Percentiles rank a stretch among this genome's conserved stretches.
Evolutionary conservation across 2,329 filamentous ascomycete species (phyloP).

Genomic region (Claviceps africana): DNA sequence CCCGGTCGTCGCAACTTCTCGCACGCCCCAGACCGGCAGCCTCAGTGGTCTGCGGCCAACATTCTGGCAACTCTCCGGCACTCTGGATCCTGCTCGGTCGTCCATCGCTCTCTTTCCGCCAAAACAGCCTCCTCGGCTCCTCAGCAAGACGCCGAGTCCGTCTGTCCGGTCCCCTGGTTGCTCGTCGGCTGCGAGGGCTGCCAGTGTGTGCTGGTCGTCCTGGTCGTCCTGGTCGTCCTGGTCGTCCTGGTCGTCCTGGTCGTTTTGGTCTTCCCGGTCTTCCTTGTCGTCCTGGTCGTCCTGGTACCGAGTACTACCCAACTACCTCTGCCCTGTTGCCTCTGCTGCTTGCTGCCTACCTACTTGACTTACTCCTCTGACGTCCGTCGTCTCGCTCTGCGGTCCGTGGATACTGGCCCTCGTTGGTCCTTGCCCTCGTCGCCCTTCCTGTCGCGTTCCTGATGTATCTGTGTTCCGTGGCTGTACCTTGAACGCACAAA

Average conservation of each 20-base stretch:
- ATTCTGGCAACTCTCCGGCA: neutral
- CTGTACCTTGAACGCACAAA: constrained; percentile 27
- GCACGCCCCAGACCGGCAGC: neutral
- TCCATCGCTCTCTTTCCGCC: neutral
- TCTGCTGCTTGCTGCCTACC: neutral
- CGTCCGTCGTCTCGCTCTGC: constrained; percentile 11
- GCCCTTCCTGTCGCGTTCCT: constrained; percentile 20
- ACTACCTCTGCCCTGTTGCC: neutral
- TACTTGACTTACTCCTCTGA: constrained; percentile 2
- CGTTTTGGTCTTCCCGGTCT: too few relatives aligned
- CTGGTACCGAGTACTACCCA: neutral
- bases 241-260: too few relatives aligned
- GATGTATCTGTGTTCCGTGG: constrained; percentile 20
- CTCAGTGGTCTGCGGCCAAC: neutral
- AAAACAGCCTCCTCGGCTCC: neutral
- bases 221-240: too few relatives aligned
- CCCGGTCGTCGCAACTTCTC: neutral
- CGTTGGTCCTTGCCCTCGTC: constrained; percentile 23
- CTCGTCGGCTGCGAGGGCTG: neutral
- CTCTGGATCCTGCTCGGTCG: neutral
- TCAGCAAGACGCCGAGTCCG: neutral
- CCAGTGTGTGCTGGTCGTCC: too few relatives aligned
- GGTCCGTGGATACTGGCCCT: constrained; percentile 18
- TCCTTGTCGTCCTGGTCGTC: too few relatives aligned
- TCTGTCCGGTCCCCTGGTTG: neutral